Percentiles rank a stretch among this genome's conserved stretches.
phyloP scores from a whole-genome alignment of 805 yeast genomes.

The Candida ortonii region DNA sequence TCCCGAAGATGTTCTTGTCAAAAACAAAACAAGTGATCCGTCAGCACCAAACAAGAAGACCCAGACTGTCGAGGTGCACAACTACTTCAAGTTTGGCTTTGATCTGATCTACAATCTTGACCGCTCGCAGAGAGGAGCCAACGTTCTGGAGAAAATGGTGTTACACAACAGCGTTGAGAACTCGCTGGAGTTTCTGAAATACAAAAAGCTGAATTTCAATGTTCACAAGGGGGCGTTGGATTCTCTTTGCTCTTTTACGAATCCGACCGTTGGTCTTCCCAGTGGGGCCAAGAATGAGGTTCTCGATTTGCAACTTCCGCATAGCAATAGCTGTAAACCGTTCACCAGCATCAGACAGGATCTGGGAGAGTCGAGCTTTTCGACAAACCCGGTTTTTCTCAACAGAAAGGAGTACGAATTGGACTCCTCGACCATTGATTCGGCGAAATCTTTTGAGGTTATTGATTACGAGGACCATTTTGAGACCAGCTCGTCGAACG shows the following conservation, averaged over 20 bases:
- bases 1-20: slow-evolving; percentile 48
- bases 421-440: slow-evolving; percentile 19
- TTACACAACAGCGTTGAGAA: slow-evolving; percentile 54
- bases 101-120: slow-evolving; percentile 50
- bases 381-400: slow-evolving; percentile 32
- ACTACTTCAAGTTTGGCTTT: slow-evolving; percentile 52
- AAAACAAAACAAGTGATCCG: slow-evolving; percentile 38
- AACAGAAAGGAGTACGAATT: slow-evolving; percentile 35
- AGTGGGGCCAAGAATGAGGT: no score
- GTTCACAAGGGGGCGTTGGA: no score
- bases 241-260: no score
- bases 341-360: no score
- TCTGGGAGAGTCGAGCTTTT: no score
- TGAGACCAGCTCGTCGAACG: slow-evolving; percentile 9
- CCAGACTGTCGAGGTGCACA: slow-evolving; percentile 42
- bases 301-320: background rate
- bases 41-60: slow-evolving; percentile 18
- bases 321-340: no score
- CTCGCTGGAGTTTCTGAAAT: slow-evolving; percentile 50
- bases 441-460: slow-evolving; percentile 27
- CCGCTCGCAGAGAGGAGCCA: slow-evolving; percentile 23
- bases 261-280: no score
- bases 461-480: slow-evolving; percentile 29
- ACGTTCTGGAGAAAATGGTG: slow-evolving; percentile 44
- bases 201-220: slow-evolving; percentile 45